Percentiles rank a stretch among this genome's conserved stretches.
phyloP scores from a whole-genome alignment of 2,329 filamentous ascomycete species.

The Camillea tinctor region DNA sequence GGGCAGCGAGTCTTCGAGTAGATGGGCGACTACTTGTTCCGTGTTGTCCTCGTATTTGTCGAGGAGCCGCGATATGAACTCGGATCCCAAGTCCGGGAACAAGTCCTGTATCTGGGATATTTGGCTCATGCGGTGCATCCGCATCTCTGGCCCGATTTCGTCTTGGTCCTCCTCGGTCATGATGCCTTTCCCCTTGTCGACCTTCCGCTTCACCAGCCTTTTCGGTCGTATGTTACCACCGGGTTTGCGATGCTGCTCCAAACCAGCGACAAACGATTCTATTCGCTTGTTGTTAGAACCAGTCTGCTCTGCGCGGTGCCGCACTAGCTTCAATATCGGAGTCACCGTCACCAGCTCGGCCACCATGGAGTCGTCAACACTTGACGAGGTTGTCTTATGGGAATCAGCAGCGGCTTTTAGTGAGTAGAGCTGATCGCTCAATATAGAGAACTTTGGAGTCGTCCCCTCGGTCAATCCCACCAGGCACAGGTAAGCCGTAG shows the following conservation, averaged over 20 bases:
- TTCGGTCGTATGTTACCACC: slow-evolving; percentile 52
- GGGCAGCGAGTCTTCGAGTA: slow-evolving; percentile 77
- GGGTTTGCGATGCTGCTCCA: slow-evolving; percentile 60
- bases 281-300: slow-evolving; percentile 53
- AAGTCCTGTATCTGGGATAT: slow-evolving; percentile 91
- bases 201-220: slow-evolving; percentile 50
- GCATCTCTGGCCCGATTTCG: slow-evolving; percentile 51
- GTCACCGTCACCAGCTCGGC: slow-evolving; percentile 80
- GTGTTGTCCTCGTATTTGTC: slow-evolving; percentile 76
- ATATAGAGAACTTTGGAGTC: slow-evolving; percentile 67
- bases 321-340: slow-evolving; percentile 66
- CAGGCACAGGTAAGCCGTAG: slow-evolving; percentile 73
- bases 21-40: slow-evolving; percentile 76
- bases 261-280: slow-evolving; percentile 57
- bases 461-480: slow-evolving; percentile 65
- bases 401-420: slow-evolving; percentile 70
- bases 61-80: slow-evolving; percentile 75
- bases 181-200: slow-evolving; percentile 65
- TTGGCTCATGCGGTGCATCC: slow-evolving; percentile 79
- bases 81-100: slow-evolving; percentile 82
- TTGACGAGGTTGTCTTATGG: slow-evolving; percentile 55
- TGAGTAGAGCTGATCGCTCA: slow-evolving; percentile 81
- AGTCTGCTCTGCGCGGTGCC: slow-evolving; percentile 50
- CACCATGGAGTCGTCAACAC: slow-evolving; percentile 69
- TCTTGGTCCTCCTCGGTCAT: slow-evolving; percentile 37